Percentiles rank a stretch among this genome's conserved stretches.
These are phyloP conservation scores for Torulaspora franciscae DNA, from an alignment of 805 yeast genomes.

Conservation along the genomic window DNA sequence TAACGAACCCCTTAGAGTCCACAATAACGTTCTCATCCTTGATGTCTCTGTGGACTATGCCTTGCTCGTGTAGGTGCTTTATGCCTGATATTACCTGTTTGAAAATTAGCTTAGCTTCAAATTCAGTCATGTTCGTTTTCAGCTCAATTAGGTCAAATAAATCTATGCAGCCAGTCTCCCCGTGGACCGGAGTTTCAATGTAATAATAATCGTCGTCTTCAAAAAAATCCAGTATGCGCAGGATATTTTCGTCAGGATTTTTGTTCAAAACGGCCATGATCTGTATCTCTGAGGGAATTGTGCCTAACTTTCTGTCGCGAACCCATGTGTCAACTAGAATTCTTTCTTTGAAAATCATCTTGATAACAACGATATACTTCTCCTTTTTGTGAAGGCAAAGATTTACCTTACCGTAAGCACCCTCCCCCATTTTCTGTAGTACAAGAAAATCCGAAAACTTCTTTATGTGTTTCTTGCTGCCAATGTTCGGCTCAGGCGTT, in stretches of 20 bases:
- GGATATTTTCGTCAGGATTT: constrained; percentile 81
- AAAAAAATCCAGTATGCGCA: constrained; percentile 81
- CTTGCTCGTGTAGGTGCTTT: constrained; percentile 74
- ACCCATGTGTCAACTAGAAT: constrained; percentile 98
- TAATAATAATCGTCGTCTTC: constrained; percentile 89
- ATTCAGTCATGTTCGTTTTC: constrained; percentile 72
- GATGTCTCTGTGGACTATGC: constrained; percentile 89
- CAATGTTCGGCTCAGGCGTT: constrained; percentile 42
- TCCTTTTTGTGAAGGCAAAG: constrained; percentile 66
- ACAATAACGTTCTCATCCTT: constrained; percentile 93
- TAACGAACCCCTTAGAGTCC: constrained; percentile 73
- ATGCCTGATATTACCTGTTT: constrained; percentile 75
- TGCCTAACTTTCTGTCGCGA: constrained; percentile 83
- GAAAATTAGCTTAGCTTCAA: constrained; percentile 72
- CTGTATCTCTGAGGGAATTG: constrained; percentile 94
- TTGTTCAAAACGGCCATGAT: constrained; percentile 76
- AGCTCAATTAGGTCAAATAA: constrained; percentile 88
- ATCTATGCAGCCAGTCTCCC: constrained; percentile 85
- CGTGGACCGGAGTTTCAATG: constrained; percentile 87
- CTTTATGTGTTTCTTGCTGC: constrained; percentile 64
- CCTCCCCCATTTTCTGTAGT: constrained; percentile 82
- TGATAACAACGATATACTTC: constrained; percentile 66
- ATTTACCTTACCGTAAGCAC: constrained; percentile 94
- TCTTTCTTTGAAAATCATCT: constrained; percentile 86
- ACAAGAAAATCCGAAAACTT: constrained; percentile 65